phyloP scores from a whole-genome alignment of 768 basidiomycete genomes.

The Russula earlei region DNA sequence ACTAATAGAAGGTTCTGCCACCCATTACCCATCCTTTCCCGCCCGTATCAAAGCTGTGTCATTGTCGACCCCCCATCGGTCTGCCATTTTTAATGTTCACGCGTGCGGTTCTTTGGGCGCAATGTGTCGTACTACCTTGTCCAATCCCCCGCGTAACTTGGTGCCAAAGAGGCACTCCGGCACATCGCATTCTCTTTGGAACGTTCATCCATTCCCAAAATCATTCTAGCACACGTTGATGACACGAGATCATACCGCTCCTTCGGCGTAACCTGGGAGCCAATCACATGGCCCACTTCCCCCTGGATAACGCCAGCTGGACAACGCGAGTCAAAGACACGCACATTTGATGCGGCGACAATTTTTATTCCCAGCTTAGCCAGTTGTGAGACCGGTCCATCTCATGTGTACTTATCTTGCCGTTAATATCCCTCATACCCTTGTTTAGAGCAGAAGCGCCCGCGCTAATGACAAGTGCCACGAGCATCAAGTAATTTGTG shows the following conservation, averaged over 20 bases:
- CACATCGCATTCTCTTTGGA: slow-evolving; percentile 14
- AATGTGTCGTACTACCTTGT: slow-evolving; percentile 8
- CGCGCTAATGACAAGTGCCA: slow-evolving; percentile 2
- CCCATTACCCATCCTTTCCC: background rate
- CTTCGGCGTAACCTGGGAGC: slow-evolving; percentile 8
- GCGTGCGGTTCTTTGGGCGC: slow-evolving; percentile 7
- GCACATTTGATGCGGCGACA: slow-evolving; percentile 7
- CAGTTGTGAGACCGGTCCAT: background rate
- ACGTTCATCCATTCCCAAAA: slow-evolving; percentile 4
- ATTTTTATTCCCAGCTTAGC: slow-evolving; percentile 1
- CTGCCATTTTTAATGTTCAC: slow-evolving; percentile 12
- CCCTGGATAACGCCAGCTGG: slow-evolving; percentile 16
- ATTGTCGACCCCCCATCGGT: slow-evolving; percentile 3
- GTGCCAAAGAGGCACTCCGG: background rate
- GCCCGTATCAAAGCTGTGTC: background rate
- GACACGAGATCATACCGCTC: slow-evolving; percentile 16
- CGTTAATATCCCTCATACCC: background rate
- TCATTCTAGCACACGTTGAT: slow-evolving; percentile 13
- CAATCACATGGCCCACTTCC: slow-evolving; percentile 5
- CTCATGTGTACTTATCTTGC: slow-evolving; percentile 7
- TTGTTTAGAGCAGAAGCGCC: slow-evolving; percentile 1
- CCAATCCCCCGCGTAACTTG: background rate
- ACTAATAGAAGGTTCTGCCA: slow-evolving; percentile 14
- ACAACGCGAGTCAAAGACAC: slow-evolving; percentile 7
- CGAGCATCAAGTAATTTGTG: slow-evolving; percentile 17